Conservation (phyloP, 306 rosid genomes). For the Lathyrus tuberosus region DNA sequence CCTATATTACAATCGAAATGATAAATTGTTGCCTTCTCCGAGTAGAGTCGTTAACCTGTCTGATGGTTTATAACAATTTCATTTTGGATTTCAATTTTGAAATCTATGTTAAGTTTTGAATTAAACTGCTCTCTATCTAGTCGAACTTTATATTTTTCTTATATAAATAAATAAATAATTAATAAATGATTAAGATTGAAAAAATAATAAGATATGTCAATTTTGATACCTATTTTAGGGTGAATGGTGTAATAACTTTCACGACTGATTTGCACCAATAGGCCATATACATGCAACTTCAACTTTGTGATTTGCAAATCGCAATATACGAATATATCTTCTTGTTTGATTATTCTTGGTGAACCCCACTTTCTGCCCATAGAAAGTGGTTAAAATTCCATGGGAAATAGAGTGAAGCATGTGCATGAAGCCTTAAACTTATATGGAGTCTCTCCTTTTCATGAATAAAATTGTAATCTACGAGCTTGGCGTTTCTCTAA, state of each 20-base stretch:
- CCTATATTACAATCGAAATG: too few species aligned
- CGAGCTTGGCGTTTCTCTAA: conserved; percentile 56
- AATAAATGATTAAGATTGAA: too few species aligned
- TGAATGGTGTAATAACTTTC: not conserved
- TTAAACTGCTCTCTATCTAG: too few species aligned
- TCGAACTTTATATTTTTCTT: too few species aligned
- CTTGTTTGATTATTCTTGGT: conserved; percentile 45
- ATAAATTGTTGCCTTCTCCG: too few species aligned
- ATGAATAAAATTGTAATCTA: conserved; percentile 54
- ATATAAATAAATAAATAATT: too few species aligned
- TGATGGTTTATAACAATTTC: too few species aligned
- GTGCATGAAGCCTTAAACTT: conserved; percentile 62
- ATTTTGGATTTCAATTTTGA: too few species aligned
- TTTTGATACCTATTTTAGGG: too few species aligned
- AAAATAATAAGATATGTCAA: too few species aligned
- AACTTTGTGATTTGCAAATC: conserved; percentile 24
- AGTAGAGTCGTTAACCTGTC: too few species aligned
- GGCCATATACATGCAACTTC: not conserved
- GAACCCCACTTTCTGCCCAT: conserved; percentile 51
- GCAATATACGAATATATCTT: conserved; percentile 31
- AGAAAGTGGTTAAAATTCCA: conserved; percentile 42
- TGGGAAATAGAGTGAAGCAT: conserved; percentile 63
- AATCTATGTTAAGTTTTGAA: too few species aligned
- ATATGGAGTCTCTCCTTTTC: conserved; percentile 64
- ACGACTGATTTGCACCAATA: not conserved